These are phyloP conservation scores for Amorphotheca resinae DNA, from an alignment of 495 filamentous ascomycete genomes.

Conservation along the genomic window DNA sequence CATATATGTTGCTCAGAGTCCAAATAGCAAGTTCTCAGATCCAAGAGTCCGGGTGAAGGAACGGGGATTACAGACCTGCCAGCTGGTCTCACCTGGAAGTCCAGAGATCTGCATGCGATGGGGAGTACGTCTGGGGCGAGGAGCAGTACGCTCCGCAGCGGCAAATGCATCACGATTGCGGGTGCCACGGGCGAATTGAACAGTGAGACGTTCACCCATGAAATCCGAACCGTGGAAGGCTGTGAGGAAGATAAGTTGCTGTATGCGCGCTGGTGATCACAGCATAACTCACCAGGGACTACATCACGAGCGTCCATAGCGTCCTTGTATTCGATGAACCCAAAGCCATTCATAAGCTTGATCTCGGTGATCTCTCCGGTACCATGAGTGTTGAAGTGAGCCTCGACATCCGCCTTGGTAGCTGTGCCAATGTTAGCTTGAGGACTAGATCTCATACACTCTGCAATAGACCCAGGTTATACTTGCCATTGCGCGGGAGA, in stretches of 20 bases:
- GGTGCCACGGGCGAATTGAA: constrained; percentile 92
- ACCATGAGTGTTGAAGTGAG: constrained; percentile 89
- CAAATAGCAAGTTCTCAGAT: constrained; percentile 20
- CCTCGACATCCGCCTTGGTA: constrained; percentile 91
- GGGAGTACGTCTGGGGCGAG: constrained; percentile 86
- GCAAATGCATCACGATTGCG: constrained; percentile 72
- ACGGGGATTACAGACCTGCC: constrained; percentile 93
- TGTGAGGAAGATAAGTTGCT: constrained; percentile 21
- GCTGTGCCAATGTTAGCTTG: constrained; percentile 38
- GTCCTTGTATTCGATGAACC: constrained; percentile 99
- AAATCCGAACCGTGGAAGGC: constrained; percentile 76
- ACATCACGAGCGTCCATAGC: constrained; percentile 93
- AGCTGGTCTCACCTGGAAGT: constrained; percentile 96
- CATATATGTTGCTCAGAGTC: constrained; percentile 20
- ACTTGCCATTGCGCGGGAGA: constrained; percentile 90
- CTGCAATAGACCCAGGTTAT: neutral
- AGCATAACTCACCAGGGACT: constrained; percentile 64
- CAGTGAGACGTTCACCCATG: constrained; percentile 91
- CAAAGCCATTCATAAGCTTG: constrained; percentile 99
- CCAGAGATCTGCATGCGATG: constrained; percentile 95
- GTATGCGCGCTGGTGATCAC: constrained; percentile 8
- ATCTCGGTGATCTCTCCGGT: constrained; percentile 96
- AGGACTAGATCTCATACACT: too few relatives aligned
- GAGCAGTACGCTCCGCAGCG: constrained; percentile 62
- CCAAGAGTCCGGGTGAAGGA: constrained; percentile 37